Evolutionary conservation across 306 rosid genomes (phyloP), one percentile per base, ranked within the genome.

Genomic region (Luffa aegyptiaca): DNA sequence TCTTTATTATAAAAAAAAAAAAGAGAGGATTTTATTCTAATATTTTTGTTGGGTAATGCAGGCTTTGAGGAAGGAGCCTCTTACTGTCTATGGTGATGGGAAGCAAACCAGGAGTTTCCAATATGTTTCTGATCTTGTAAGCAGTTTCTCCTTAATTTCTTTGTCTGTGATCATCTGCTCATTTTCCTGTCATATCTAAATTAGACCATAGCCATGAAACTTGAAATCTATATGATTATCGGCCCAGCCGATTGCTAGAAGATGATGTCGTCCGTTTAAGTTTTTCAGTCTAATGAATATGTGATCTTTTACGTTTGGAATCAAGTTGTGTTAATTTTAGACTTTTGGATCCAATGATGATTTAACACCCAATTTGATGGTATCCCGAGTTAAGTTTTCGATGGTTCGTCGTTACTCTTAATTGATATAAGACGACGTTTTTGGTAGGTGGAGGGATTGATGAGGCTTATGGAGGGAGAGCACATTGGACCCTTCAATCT

Each of bases 71-170:
- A 95, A 95, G 89, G 97, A 91, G 80, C 97, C 99, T 73, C 71
- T 95, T 86, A 95, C 97, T 16, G 99, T 95, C 33, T 95, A 95
- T 18, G 99, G 99, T 78, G 99, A 95, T 85, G 99, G 99, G 78
- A 93, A 95, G 89, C 99, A 93, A 87, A 95, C 99, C 35, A 90
- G 99, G 90, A 95, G 99, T 86, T 95, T 95, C 93, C 99, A 95
- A 74, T 95, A 89, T 83, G 99, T 95, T 70, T 95, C 99, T 88
- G 99, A 95, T 86, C 87, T 95, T 92, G 99, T 90, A 89, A 89
- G 89, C 5, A 55, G 39, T 71, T 65, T 73, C 68, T 39, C 33
- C 76, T 52, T 37, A 2, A 3, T 66, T 9, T 17, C 42, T 63
- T 11, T 26, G 2, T 21, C 2, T 59, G 16, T 59, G 37, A 59